Base-by-base conservation (phyloP, 441 rosid genomes). In the Melastoma candidum region DNA sequence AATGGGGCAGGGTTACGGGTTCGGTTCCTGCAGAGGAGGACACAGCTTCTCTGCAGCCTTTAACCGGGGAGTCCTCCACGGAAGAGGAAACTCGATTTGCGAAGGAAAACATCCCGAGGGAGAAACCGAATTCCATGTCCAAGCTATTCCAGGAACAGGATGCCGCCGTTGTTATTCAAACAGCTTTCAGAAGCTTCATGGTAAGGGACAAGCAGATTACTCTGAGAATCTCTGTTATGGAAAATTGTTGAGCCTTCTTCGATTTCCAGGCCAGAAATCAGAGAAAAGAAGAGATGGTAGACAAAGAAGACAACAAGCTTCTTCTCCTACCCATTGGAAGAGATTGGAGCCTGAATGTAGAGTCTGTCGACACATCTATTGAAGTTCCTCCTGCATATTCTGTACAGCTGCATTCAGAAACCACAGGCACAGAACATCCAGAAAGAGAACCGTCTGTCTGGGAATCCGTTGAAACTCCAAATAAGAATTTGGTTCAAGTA, bases 321-420 rank as follows among this genome's bases (percentile, higher is more conserved):
- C 36, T 29, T 29, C 36, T 58, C 58, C 54, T 46, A 45, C 51
- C 41, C 7, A 24, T 44, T 12, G 77, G 57, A 54, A 62, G 44
- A 2, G 77, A 56, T 29, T 6, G 36, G 32, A 80, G 83, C 53
- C 90, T 81, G 12, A 68, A 71, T 44, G 71, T 67, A 51, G 76
- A 68, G 51, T 83, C 89, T 46, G 48, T 72, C 24, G 78, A 78
- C 59, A 84, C 92, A 45, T 84, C 95, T 48, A 25, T 75, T 57
- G 92, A 87, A 81, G 92, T 80, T 57, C 89, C 82, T 68, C 75
- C 87, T 0, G 79, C 79, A 63, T 68, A 80, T 53, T 87, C 95
- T 11, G 55, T 50, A 25, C 77, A 68, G 49, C 75, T 68, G 29
- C 66, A 71, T 8, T 71, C 78, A 11, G 48, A 51, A 51, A 61